Percentiles rank a stretch among this genome's conserved stretches.
Conservation (phyloP, 1,284 basidiomycete species). For the Athelia sp. region DNA sequence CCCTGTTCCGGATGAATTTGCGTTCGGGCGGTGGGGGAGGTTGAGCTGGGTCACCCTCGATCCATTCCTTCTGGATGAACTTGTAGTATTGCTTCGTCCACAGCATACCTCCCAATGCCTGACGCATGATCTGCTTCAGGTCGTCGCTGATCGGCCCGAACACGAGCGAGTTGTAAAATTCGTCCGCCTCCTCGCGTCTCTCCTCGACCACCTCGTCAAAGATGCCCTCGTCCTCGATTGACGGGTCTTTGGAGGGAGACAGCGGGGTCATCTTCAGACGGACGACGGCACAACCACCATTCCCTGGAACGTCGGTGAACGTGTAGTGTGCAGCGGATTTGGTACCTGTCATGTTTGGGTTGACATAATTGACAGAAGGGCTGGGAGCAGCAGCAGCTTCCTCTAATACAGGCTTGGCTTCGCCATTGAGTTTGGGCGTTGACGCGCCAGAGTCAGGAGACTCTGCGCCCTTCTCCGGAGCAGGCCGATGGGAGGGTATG, state of each 20-base stretch:
- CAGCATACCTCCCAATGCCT: constrained; percentile 97
- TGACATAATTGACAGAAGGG: constrained; percentile 63
- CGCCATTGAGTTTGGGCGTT: constrained; percentile 2
- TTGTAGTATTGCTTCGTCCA: constrained; percentile 99
- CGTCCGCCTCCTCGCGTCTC: constrained; percentile 83
- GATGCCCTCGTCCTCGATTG: constrained; percentile 82
- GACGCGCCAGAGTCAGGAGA: constrained; percentile 11
- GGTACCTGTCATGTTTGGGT: constrained; percentile 85
- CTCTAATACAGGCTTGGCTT: constrained; percentile 18
- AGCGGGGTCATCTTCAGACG: constrained; percentile 88
- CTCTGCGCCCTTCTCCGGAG: constrained; percentile 30
- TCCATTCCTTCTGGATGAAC: constrained; percentile 95
- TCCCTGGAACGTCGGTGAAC: constrained; percentile 83
- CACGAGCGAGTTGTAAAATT: constrained; percentile 86
- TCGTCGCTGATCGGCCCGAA: constrained; percentile 86
- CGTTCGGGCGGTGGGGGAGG: constrained; percentile 90
- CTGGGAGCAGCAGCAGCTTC: not conserved
- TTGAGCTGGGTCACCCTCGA: constrained; percentile 91
- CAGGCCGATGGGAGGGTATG: constrained; percentile 77
- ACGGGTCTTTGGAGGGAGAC: constrained; percentile 69
- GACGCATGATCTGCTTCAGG: constrained; percentile 93
- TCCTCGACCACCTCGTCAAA: constrained; percentile 92
- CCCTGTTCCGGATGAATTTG: constrained; percentile 82
- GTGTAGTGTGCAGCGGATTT: constrained; percentile 91
- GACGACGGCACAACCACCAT: constrained; percentile 93